Evolutionary conservation across 371 early-diverging fungal species (phyloP), one percentile per base, ranked within the genome.

Genomic region (Coemansia sp.): DNA sequence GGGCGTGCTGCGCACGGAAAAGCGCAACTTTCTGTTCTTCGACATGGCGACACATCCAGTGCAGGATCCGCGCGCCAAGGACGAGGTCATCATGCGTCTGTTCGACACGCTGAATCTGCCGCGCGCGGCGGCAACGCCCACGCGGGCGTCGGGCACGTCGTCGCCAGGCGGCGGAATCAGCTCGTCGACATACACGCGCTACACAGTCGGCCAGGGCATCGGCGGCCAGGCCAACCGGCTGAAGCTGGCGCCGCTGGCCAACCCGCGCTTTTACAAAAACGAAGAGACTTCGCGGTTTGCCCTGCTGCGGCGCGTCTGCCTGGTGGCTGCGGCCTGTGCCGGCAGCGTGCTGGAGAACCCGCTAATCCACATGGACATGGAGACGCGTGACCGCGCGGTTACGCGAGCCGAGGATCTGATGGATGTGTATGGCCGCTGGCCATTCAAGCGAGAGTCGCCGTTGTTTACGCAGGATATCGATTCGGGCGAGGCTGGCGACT

Each of bases 341-440:
- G 98, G 94, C 14, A 94, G 95, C 66, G 97, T 97, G 5, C 75
- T 97, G 40, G 97, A 97, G 77, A 95, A 95, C 76, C 94, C 96
- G 20, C 70, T 97, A 59, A 78, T 88, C 50, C 88, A 88, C 65
- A 80, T 97, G 64, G 86, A 88, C 56, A 90, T 89, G 65, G 88
- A 90, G 72, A 85, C 90, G 68, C 82, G 95, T 63, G 97, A 97
- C 77, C 84, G 88, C 58, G 93, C 93, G 12, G 95, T 91, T 7
- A 80, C 82, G 55, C 85, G 90, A 59, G 95, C 93, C 7, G 97
- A 97, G 68, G 93, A 92, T 57, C 68, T 95, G 60, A 82, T 96
- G 83, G 89, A 88, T 59, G 93, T 90, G 61, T 92, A 89, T 64
- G 89, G 93, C 6, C 74, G 79, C 30, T 90, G 87, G 86, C 91